Evolutionary conservation across 345 rosid genomes (phyloP), one percentile per base, ranked within the genome.

Genomic region (Linum tenue): DNA sequence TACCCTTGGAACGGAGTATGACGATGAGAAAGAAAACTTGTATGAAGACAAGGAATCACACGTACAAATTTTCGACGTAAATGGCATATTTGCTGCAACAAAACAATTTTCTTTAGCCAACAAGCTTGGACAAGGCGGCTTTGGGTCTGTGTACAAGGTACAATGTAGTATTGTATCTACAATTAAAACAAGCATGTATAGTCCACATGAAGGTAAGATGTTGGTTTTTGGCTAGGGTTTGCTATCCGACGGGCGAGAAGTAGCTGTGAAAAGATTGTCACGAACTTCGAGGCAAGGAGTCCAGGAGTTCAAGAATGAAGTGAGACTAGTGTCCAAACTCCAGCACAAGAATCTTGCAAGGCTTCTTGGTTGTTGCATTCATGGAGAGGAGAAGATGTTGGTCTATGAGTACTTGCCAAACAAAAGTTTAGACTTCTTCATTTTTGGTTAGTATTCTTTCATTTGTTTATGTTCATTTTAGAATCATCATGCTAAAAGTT

Each of bases 191-290:
- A 22, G 31, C 31, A 22, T 22, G 31, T 22, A 22, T 22, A 22
- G 31, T 22, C 31, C 31, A 22, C 31, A 22, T 22, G 31, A 22
- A 22, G 31, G 31, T 22, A 22, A 22, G 31, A 22, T 22, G 31
- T 22, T 22, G 31, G 31, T 22, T 22, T 22, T 22, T 22, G 31
- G 63, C n/a, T 75, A 89, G 95, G 98, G 95, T 16, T 67, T 55
- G 77, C 73, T 91, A 73, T 78, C 82, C 7, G 59, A 64, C 75
- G 90, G 89, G 43, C 79, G 82, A 69, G 87, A 82, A 73, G 58
- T 88, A 57, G 97, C 91, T 3, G 94, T 88, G 35, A 91, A 91
- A 80, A 86, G 82, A 72, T 76, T 86, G 8, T 80, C 91, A 0
- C 59, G 74, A 11, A 55, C 71, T 64, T 88, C 94, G 5, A 79